These are phyloP conservation scores for Paraphysoderma sedebokerense DNA, from an alignment of 371 early-diverging fungal genomes.

Conservation along the genomic window DNA sequence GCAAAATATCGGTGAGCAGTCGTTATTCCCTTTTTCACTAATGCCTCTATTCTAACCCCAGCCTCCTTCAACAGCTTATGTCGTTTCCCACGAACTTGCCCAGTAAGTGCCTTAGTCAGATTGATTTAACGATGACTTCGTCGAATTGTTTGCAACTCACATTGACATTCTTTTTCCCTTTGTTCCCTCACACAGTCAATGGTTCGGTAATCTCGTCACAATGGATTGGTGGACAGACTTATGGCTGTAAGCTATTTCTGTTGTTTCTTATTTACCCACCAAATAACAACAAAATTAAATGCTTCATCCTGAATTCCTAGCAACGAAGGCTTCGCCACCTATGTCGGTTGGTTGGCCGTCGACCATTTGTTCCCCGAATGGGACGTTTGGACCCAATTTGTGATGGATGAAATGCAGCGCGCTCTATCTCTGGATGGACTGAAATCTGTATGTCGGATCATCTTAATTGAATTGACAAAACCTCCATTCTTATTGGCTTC, in stretches of 20 bases:
- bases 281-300: too few relatives aligned
- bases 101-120: constrained; percentile 34
- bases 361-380: constrained; percentile 46
- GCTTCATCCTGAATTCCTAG: too few relatives aligned
- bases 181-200: constrained; percentile 11
- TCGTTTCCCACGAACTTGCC: constrained; percentile 85
- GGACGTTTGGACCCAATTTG: background rate
- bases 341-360: constrained; percentile 67
- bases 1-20: constrained; percentile 50
- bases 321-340: constrained; percentile 96
- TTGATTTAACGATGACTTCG: background rate
- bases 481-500: too few relatives aligned
- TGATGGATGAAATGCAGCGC: background rate
- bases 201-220: constrained; percentile 93
- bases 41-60: too few relatives aligned
- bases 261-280: too few relatives aligned
- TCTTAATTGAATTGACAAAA: too few relatives aligned
- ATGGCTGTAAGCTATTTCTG: too few relatives aligned
- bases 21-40: too few relatives aligned
- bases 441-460: too few relatives aligned
- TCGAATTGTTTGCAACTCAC: background rate
- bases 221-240: constrained; percentile 86
- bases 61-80: too few relatives aligned
- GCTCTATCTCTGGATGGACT: background rate
- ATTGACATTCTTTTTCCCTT: background rate